phyloP scores from a whole-genome alignment of 257 asterid genomes.

The Plantago ovata region DNA sequence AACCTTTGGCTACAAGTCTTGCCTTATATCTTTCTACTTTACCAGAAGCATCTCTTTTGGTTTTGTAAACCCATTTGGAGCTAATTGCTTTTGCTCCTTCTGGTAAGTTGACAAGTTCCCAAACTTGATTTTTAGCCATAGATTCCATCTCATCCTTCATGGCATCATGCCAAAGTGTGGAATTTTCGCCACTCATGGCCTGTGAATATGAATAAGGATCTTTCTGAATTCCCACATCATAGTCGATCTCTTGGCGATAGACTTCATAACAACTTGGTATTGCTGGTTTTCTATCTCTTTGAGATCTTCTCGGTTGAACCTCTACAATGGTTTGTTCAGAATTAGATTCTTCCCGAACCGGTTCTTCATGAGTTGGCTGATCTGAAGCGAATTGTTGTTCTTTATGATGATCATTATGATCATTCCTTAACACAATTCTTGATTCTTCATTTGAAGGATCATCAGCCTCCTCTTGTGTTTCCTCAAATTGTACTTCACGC shows the following conservation, averaged over 20 bases:
- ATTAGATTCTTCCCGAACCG: not conserved
- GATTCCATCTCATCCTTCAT: too few species aligned
- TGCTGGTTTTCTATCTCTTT: conserved; percentile 2
- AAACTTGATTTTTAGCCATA: too few species aligned
- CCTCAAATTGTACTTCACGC: not conserved
- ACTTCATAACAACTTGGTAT: conserved; percentile 8
- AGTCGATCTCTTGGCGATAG: not conserved
- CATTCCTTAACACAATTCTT: not conserved
- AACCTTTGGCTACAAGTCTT: not conserved
- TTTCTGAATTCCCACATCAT: not conserved
- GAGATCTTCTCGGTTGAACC: not conserved
- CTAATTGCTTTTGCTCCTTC: too few species aligned
- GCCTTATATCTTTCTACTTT: not conserved
- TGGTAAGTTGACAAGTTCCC: too few species aligned
- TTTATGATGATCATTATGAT: too few species aligned
- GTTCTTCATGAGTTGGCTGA: not conserved
- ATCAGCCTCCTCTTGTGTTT: not conserved
- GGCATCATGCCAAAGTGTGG: not conserved
- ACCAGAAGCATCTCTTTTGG: not conserved
- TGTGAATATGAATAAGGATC: not conserved
- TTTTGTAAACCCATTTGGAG: not conserved
- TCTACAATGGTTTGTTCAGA: not conserved
- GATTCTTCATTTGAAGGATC: not conserved
- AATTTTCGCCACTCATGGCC: not conserved
- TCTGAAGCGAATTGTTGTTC: too few species aligned